phyloP scores from a whole-genome alignment of 1,284 basidiomycete species.

The Ganoderma resinaceum region DNA sequence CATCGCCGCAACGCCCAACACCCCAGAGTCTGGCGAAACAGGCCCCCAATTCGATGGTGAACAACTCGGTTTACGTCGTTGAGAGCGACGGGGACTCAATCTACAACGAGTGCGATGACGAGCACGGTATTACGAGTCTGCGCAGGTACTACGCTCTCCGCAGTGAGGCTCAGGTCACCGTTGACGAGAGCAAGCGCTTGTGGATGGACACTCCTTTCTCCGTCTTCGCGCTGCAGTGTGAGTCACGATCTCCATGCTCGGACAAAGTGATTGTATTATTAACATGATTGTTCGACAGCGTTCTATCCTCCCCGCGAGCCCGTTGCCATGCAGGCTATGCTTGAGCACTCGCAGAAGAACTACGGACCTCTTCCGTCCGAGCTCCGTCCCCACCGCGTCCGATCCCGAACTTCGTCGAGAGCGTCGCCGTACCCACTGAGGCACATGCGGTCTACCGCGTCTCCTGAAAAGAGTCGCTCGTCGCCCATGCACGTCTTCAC shows the following conservation, averaged over 20 bases:
- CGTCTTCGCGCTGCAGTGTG: constrained; percentile 73
- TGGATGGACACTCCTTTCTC: constrained; percentile 82
- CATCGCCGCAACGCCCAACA: constrained; percentile 41
- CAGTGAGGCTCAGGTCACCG: constrained; percentile 71
- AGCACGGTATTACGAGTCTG: constrained; percentile 63
- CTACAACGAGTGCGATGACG: constrained; percentile 67
- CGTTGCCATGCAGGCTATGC: constrained; percentile 71
- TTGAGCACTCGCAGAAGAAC: constrained; percentile 74
- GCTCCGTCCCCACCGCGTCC: constrained; percentile 61
- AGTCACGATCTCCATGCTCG: constrained; percentile 38
- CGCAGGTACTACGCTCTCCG: constrained; percentile 73
- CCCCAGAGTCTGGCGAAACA: constrained; percentile 25
- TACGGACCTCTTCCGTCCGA: constrained; percentile 76
- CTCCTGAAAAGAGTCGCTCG: constrained; percentile 47
- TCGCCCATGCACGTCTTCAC: constrained; percentile 31
- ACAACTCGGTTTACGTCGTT: constrained; percentile 59
- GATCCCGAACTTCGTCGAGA: constrained; percentile 72
- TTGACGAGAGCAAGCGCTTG: constrained; percentile 66
- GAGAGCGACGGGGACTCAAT: constrained; percentile 61
- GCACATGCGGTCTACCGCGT: constrained; percentile 49
- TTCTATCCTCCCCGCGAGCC: constrained; percentile 73
- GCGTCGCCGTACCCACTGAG: constrained; percentile 75
- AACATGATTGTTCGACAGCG: constrained; percentile 48
- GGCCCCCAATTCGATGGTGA: constrained; percentile 16
- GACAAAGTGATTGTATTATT: neutral